Conservation (phyloP, 768 basidiomycete genomes). For the Lactarius psammicola region DNA sequence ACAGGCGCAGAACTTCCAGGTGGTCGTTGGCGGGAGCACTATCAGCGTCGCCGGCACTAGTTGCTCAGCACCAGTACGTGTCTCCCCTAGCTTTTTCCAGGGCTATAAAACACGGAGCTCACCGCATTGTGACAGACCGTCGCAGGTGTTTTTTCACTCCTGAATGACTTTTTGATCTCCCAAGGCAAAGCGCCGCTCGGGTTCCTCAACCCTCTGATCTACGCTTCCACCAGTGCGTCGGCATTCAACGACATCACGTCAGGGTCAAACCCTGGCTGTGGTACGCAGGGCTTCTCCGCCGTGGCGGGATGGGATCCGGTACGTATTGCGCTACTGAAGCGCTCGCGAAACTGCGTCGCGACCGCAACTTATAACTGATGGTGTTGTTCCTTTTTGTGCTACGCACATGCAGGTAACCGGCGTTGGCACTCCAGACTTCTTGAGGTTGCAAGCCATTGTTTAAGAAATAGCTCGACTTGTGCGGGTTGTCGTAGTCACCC, state of each 20-base stretch:
- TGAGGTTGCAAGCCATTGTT: constrained; percentile 33
- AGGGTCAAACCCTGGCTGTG: constrained; percentile 65
- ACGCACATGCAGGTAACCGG: constrained; percentile 31
- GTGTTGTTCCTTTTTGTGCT: neutral
- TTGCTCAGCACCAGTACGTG: constrained; percentile 36
- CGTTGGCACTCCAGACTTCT: constrained; percentile 36
- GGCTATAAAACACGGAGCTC: neutral
- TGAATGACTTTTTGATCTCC: constrained; percentile 41
- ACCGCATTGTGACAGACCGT: constrained; percentile 25
- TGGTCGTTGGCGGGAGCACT: constrained; percentile 49
- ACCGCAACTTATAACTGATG: constrained; percentile 15
- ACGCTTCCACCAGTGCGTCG: constrained; percentile 26
- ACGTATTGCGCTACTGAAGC: neutral
- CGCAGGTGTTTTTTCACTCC: constrained; percentile 38
- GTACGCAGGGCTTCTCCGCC: constrained; percentile 44
- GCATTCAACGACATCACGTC: constrained; percentile 51
- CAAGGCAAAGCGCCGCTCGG: constrained; percentile 37
- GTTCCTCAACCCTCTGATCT: constrained; percentile 43
- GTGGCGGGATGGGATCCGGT: constrained; percentile 28
- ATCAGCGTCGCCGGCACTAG: constrained; percentile 47
- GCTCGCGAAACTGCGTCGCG: neutral
- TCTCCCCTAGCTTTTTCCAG: neutral
- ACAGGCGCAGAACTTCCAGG: constrained; percentile 53
- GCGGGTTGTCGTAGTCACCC: no score
- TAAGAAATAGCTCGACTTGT: constrained; percentile 3